Percentiles rank a stretch among this genome's conserved stretches.
Evolutionary conservation across 2,329 filamentous ascomycete species (phyloP).

Genomic region (Diaporthe caulivora): DNA sequence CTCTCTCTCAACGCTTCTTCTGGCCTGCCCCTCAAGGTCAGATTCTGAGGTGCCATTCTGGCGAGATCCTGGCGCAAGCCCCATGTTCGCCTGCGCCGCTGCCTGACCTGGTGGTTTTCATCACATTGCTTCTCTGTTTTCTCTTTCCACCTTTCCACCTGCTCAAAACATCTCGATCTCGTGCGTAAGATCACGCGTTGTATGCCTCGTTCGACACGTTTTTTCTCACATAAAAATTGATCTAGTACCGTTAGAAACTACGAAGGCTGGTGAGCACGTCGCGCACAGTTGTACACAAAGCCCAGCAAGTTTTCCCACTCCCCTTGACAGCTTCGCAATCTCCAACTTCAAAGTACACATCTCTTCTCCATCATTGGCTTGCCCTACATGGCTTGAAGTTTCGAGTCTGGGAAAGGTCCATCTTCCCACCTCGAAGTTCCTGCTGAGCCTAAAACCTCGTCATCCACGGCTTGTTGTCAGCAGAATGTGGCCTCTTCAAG

Average conservation of each 20-base stretch:
- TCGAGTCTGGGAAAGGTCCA: not conserved
- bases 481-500: not conserved
- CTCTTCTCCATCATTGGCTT: not conserved
- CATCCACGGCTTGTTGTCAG: not conserved
- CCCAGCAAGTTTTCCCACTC: not conserved
- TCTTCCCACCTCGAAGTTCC: not conserved
- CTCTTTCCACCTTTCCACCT: not conserved
- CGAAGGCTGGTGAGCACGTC: conserved; percentile 6
- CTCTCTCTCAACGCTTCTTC: not conserved
- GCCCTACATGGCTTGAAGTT: too few relatives aligned
- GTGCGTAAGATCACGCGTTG: not conserved
- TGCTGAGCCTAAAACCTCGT: not conserved
- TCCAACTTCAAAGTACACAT: not conserved
- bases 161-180: not conserved
- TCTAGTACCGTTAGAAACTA: not conserved
- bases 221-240: not conserved
- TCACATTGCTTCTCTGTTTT: not conserved
- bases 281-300: not conserved
- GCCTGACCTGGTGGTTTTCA: not conserved
- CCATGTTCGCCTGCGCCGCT: not conserved
- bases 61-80: not conserved
- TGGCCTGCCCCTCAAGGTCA: not conserved
- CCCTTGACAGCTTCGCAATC: not conserved
- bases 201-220: not conserved
- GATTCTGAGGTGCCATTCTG: too few relatives aligned